Evolutionary conservation across 192 early-diverging fungal genomes (phyloP), one percentile per base, ranked within the genome.

Genomic region (Linnemannia hyalina): DNA sequence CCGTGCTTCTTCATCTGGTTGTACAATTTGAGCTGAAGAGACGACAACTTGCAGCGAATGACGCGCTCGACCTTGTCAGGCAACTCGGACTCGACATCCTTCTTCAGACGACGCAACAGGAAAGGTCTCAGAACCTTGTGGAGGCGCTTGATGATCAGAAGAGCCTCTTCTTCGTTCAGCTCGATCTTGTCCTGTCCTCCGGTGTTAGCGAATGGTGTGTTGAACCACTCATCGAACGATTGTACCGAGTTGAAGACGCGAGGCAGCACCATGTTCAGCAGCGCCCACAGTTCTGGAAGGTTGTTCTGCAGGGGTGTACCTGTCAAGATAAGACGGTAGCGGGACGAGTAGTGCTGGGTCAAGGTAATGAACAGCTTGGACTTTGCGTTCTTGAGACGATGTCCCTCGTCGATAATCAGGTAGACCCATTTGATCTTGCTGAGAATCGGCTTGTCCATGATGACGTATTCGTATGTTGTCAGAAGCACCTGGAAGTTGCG

Each of bases 271-370:
- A 99, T 99, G 83, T 99, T 99, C 29, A 99, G 90, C 71, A 99
- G 80, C 6, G 97, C 95, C 98, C 98, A 99, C 82, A 99, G 85
- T 83, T 99, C 98, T 5, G 97, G 97, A 16, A 99, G 90, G 80
- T 99, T 99, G 91, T 99, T 99, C 92, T 96, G 98, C 75, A 99
- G 88, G n/a, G 99, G 99, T 18, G 99, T 99, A 73, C 98, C 99
- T 0, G 99, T 99, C 82, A 99, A 90, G 90, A 99, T 98, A 68
- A 99, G 90, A 38, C 98, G 94, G 88, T 97, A 99, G 11, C 97
- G 94, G 5, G 95, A 95, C 40, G 89, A 90, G 88, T 99, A 99
- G 88, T 95, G 94, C 87, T 97, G 96, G 44, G 95, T 94, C 82
- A 99, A 89, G 42, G 96, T 97, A 16, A 90, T 88, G 29, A 96